Conservation (phyloP, 805 yeast genomes). For the Candida nemodendra region DNA sequence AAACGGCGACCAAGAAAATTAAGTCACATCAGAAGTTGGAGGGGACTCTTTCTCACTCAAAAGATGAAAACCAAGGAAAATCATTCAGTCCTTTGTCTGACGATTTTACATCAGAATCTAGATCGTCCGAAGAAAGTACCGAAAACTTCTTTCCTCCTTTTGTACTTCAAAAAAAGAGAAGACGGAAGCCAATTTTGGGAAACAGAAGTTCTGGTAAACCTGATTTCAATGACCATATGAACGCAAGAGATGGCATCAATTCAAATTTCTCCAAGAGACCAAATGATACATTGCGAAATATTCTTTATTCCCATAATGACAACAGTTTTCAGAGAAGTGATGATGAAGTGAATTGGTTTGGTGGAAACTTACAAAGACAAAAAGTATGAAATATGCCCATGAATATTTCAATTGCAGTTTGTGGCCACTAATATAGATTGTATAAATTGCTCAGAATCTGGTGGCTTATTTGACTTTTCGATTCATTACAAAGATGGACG, state of each 20-base stretch:
- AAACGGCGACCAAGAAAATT: constrained; percentile 15
- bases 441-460: no score
- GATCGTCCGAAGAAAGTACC: constrained; percentile 11
- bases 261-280: constrained; percentile 4
- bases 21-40: constrained; percentile 1
- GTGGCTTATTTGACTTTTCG: no score
- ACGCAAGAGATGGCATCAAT: constrained; percentile 3
- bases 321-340: constrained; percentile 16
- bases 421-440: no score
- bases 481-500: no score
- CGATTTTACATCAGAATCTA: constrained; percentile 1
- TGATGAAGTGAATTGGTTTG: constrained; percentile 26
- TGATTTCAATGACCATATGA: constrained; percentile 5
- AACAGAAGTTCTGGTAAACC: neutral
- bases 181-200: constrained; percentile 8
- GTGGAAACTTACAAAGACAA: constrained; percentile 21
- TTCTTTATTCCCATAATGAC: constrained; percentile 9
- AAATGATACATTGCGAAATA: constrained; percentile 9
- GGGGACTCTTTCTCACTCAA: no score
- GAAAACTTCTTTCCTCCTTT: constrained; percentile 9
- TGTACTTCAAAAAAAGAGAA: constrained; percentile 4
- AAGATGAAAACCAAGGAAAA: no score
- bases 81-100: no score
- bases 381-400: no score
- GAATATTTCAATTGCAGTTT: no score